phyloP scores from a whole-genome alignment of 1,139 yeast genomes.

The Magnusiomyces sp. region DNA sequence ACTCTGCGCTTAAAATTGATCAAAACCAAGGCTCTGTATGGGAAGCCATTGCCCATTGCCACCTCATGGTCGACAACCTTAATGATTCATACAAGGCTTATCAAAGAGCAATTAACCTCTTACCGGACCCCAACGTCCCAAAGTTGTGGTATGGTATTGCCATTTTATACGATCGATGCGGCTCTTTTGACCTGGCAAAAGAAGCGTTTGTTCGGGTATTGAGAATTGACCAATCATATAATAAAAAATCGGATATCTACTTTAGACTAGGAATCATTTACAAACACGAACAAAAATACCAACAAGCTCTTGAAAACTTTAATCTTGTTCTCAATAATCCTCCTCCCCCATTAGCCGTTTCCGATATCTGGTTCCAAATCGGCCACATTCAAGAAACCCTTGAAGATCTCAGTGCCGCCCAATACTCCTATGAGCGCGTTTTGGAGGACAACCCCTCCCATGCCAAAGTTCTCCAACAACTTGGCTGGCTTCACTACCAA shows the following conservation, averaged over 20 bases:
- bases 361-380: conserved; percentile 97
- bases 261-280: conserved; percentile 93
- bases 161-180: conserved; percentile 88
- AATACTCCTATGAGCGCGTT: conserved; percentile 92
- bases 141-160: conserved; percentile 98
- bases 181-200: conserved; percentile 95
- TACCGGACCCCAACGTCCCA: conserved; percentile 91
- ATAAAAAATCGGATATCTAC: conserved; percentile 91
- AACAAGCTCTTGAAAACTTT: conserved; percentile 86
- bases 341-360: conserved; percentile 90
- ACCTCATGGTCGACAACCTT: conserved; percentile 89
- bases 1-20: conserved; percentile 71
- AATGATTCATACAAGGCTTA: conserved; percentile 94
- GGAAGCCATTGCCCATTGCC: conserved; percentile 96
- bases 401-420: conserved; percentile 84
- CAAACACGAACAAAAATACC: conserved; percentile 85
- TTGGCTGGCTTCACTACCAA: conserved; percentile 93
- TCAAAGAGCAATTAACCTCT: conserved; percentile 86
- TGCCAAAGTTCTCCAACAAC: conserved; percentile 89
- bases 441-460: conserved; percentile 85
- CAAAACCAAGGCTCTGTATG: conserved; percentile 93
- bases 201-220: conserved; percentile 94
- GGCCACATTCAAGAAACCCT: conserved; percentile 94
- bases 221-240: conserved; percentile 92
- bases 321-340: conserved; percentile 84